These are phyloP conservation scores for Gossypium bickii DNA, from an alignment of 345 rosid species.

Conservation along the genomic window DNA sequence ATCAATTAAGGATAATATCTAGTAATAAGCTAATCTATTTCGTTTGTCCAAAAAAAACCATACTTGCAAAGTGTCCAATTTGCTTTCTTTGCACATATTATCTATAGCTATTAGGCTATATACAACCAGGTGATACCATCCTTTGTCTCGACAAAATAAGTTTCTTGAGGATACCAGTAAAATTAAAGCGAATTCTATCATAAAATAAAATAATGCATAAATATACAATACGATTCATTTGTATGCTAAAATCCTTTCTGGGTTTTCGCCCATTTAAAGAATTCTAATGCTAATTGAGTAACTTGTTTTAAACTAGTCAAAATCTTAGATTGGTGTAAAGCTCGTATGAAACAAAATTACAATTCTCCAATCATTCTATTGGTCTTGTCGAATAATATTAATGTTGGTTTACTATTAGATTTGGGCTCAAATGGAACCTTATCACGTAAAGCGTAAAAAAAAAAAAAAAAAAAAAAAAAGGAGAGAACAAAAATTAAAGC, in stretches of 20 bases:
- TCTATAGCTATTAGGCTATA: neutral
- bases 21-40: too few species aligned
- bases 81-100: too few species aligned
- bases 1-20: too few species aligned
- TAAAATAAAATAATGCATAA: constrained; percentile 50
- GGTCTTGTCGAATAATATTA: constrained; percentile 33
- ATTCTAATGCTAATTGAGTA: too few species aligned
- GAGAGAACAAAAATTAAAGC: constrained; percentile 40
- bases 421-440: constrained; percentile 33
- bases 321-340: constrained; percentile 42
- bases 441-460: constrained; percentile 23
- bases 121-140: constrained; percentile 20
- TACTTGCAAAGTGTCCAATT: too few species aligned
- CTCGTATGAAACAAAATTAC: constrained; percentile 25
- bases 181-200: constrained; percentile 47
- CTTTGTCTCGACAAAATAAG: too few species aligned
- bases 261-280: constrained; percentile 27
- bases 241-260: constrained; percentile 28
- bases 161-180: constrained; percentile 8
- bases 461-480: constrained; percentile 13
- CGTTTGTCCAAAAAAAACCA: too few species aligned
- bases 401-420: constrained; percentile 12
- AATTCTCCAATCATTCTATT: constrained; percentile 39
- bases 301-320: constrained; percentile 39
- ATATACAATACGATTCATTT: constrained; percentile 41